Evolutionary conservation across 2,329 filamentous ascomycete genomes (phyloP).

Genomic region (Anisogramma anomala): DNA sequence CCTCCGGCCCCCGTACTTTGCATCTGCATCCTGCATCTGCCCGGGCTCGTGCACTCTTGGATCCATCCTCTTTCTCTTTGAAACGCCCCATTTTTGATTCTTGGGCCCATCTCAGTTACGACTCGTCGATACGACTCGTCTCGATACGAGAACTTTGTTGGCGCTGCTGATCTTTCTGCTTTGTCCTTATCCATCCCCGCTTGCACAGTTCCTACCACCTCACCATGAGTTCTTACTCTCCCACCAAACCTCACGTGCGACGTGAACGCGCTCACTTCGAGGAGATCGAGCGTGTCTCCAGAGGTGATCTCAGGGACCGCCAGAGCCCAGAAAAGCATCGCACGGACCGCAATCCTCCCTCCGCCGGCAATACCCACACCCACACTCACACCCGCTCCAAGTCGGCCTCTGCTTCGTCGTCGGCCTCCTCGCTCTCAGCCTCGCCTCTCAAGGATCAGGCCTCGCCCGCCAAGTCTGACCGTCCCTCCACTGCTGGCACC

Average conservation of each 20-base stretch:
- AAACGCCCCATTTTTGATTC: not conserved
- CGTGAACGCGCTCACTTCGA: slow-evolving; percentile 11
- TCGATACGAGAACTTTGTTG: too few relatives aligned
- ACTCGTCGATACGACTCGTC: too few relatives aligned
- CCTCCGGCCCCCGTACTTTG: too few relatives aligned
- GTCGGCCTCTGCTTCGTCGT: slow-evolving; percentile 3
- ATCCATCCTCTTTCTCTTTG: too few relatives aligned
- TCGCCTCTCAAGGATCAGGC: not conserved
- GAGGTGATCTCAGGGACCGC: slow-evolving; percentile 6
- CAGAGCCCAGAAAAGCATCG: slow-evolving; percentile 1
- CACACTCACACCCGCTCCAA: not conserved
- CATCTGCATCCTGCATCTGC: not conserved
- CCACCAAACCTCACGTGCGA: slow-evolving; percentile 11
- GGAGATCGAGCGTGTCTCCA: slow-evolving; percentile 7
- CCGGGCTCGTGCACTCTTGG: not conserved
- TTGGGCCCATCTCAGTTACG: too few relatives aligned
- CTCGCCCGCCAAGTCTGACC: not conserved
- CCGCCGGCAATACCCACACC: too few relatives aligned
- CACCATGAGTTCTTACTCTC: slow-evolving; percentile 7
- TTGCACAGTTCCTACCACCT: too few relatives aligned
- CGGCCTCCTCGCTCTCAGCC: not conserved
- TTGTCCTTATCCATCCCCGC: too few relatives aligned
- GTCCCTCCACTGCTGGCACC: not conserved
- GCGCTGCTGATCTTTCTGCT: too few relatives aligned
- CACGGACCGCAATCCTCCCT: not conserved